Conservation (phyloP, 2,329 filamentous ascomycete species). For the Diaporthe vaccinii region DNA sequence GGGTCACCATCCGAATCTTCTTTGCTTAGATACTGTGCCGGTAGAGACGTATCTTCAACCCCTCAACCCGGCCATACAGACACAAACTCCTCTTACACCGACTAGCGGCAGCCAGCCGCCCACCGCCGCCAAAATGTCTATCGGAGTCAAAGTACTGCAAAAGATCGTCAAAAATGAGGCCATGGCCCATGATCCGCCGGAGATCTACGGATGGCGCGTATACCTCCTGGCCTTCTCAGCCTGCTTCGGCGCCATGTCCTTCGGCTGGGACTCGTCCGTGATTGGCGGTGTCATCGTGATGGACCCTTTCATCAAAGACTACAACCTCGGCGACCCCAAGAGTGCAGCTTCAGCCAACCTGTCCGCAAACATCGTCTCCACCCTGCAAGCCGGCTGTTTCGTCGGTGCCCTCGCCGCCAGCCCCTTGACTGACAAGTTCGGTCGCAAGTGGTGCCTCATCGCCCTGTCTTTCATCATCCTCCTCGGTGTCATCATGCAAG, state of each 20-base stretch:
- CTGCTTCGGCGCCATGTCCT: slow-evolving; percentile 46
- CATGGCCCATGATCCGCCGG: slow-evolving; percentile 74
- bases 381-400: slow-evolving; percentile 59
- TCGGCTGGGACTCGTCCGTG: slow-evolving; percentile 40
- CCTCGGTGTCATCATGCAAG: slow-evolving; percentile 72
- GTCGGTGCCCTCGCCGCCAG: slow-evolving; percentile 59
- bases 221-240: slow-evolving; percentile 73
- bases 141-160: slow-evolving; percentile 45
- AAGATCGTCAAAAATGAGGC: slow-evolving; percentile 70
- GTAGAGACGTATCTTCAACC: background rate
- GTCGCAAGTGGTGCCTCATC: slow-evolving; percentile 68
- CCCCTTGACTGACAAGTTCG: slow-evolving; percentile 65
- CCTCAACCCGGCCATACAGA: slow-evolving; percentile 14
- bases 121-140: slow-evolving; percentile 15
- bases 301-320: slow-evolving; percentile 53
- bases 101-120: slow-evolving; percentile 19
- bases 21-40: background rate
- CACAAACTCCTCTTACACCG: background rate
- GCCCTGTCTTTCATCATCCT: slow-evolving; percentile 67
- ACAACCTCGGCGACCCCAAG: slow-evolving; percentile 59
- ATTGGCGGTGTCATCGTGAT: slow-evolving; percentile 40
- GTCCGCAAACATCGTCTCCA: slow-evolving; percentile 75
- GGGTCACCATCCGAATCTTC: background rate
- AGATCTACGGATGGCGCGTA: slow-evolving; percentile 80
- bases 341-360: slow-evolving; percentile 65